Conservation (phyloP, 164 flowering plant species). For the Euptelea pleiosperma region DNA sequence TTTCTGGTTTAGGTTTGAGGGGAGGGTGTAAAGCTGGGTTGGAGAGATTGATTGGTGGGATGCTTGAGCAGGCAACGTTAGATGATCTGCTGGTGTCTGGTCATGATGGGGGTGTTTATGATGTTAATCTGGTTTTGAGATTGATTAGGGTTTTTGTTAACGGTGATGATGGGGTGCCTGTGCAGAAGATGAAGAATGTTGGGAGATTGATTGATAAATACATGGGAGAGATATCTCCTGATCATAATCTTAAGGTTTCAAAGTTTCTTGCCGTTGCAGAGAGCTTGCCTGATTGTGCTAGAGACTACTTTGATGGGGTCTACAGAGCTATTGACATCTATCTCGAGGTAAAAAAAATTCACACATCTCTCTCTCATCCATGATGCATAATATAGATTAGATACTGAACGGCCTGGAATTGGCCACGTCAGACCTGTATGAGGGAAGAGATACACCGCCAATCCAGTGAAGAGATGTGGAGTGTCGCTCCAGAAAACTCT, state of each 20-base stretch:
- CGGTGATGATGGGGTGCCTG: conserved; percentile 21
- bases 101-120: conserved; percentile 47
- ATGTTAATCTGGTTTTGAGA: conserved; percentile 72
- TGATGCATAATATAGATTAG: not conserved
- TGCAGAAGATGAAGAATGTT: conserved; percentile 59
- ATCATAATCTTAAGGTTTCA: conserved; percentile 62
- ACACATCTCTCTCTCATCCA: not conserved
- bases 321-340: conserved; percentile 92
- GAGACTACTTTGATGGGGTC: conserved; percentile 82
- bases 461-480: not conserved
- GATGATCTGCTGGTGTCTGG: conserved; percentile 69
- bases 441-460: too few species aligned
- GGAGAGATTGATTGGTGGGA: conserved; percentile 66
- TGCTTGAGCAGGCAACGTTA: conserved; percentile 72
- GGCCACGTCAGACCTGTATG: too few species aligned
- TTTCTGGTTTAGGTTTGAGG: conserved; percentile 52
- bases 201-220: conserved; percentile 74
- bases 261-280: conserved; percentile 82
- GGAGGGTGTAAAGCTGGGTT: conserved; percentile 39
- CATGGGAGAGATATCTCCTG: conserved; percentile 83
- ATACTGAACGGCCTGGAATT: too few species aligned
- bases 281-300: conserved; percentile 80
- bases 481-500: not conserved
- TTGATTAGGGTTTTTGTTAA: conserved; percentile 59
- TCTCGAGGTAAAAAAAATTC: conserved; percentile 52